Conservation (phyloP, 208 protist genomes). For the Endotrypanum monterogeii region DNA sequence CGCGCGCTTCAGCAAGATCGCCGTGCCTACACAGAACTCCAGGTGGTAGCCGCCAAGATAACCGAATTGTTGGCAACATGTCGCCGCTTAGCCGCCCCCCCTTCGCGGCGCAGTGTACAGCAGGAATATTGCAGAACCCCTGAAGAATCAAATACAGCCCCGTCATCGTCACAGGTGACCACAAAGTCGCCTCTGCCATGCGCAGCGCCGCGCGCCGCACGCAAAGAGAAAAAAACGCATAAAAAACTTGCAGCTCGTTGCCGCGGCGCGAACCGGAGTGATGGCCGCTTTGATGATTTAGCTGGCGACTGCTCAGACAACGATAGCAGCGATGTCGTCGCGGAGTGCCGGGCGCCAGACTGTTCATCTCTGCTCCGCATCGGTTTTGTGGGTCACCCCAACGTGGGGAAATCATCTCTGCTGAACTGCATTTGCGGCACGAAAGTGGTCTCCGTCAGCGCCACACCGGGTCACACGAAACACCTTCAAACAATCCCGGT, state of each 20-base stretch:
- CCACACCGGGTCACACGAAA: slow-evolving; percentile 97
- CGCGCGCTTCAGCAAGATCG: slow-evolving; percentile 45
- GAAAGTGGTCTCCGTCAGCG: slow-evolving; percentile 94
- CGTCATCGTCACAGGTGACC: neutral
- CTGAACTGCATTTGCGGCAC: slow-evolving; percentile 96
- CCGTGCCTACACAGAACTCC: slow-evolving; percentile 59
- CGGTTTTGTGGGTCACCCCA: slow-evolving; percentile 91
- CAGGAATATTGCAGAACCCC: neutral
- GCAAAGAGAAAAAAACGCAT: slow-evolving; percentile 17
- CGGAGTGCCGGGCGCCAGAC: slow-evolving; percentile 32
- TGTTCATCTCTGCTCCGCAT: slow-evolving; percentile 52
- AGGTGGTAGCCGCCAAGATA: slow-evolving; percentile 72
- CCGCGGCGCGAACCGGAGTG: neutral
- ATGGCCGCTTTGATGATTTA: neutral
- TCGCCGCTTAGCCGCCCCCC: slow-evolving; percentile 27
- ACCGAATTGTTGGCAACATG: slow-evolving; percentile 56
- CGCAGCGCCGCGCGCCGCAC: slow-evolving; percentile 8
- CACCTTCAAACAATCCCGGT: slow-evolving; percentile 96
- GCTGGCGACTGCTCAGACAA: slow-evolving; percentile 16
- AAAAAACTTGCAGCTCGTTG: slow-evolving; percentile 16
- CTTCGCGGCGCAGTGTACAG: slow-evolving; percentile 7
- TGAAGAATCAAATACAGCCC: neutral
- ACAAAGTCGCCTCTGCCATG: slow-evolving; percentile 22
- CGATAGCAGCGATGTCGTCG: slow-evolving; percentile 10
- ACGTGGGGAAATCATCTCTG: slow-evolving; percentile 96